These are phyloP conservation scores for Scutellaria minor DNA, from an alignment of 257 asterid genomes.

Conservation along the genomic window DNA sequence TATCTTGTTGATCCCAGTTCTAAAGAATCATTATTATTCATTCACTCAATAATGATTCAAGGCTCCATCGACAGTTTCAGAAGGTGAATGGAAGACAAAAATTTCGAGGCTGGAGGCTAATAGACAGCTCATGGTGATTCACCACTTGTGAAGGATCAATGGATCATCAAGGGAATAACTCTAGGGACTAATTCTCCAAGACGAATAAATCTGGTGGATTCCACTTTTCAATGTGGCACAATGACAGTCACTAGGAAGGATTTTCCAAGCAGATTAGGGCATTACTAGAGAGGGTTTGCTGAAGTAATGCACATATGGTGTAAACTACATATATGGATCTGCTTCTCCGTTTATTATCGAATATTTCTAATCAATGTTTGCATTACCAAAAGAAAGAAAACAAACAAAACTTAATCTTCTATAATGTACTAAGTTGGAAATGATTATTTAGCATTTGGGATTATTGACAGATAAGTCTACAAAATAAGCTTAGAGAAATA, in stretches of 20 bases:
- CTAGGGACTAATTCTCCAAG: no score
- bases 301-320: neutral
- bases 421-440: conserved; percentile 10
- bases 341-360: neutral
- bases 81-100: no score
- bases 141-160: no score
- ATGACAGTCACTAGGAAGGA: neutral
- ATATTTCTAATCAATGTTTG: conserved; percentile 1
- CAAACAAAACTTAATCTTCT: neutral
- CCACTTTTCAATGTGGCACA: neutral
- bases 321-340: neutral
- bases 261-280: neutral
- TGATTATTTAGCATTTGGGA: conserved; percentile 27
- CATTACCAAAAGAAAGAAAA: neutral
- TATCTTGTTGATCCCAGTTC: neutral
- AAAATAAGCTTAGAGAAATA: conserved; percentile 10
- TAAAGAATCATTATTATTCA: neutral
- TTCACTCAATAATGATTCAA: no score
- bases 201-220: no score
- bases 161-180: no score
- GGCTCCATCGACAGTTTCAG: no score
- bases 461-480: conserved; percentile 23
- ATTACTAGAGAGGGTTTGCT: neutral
- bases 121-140: no score
- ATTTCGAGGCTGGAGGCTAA: no score